Percentiles rank a stretch among this genome's conserved stretches.
These are phyloP conservation scores for Botrytis porri DNA, from an alignment of 2,329 filamentous ascomycete species.

Conservation along the genomic window DNA sequence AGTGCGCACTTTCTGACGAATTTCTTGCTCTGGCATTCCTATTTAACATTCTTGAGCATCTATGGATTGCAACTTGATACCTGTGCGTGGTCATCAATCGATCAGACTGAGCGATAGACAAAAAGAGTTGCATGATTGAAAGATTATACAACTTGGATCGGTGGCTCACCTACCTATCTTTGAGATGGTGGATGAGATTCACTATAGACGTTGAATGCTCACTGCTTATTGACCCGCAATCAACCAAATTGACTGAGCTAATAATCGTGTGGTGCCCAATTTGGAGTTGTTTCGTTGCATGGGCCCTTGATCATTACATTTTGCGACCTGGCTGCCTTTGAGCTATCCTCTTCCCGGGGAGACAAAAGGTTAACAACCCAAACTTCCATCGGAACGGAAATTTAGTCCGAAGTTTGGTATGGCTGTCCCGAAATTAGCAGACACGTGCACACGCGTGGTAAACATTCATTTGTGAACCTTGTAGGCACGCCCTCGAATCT, in stretches of 20 bases:
- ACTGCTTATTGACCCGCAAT: background rate
- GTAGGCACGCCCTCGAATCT: background rate
- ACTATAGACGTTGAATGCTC: background rate
- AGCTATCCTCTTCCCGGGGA: background rate
- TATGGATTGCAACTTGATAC: background rate
- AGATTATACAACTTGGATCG: background rate
- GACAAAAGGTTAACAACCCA: background rate
- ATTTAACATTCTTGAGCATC: background rate
- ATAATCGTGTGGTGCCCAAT: background rate
- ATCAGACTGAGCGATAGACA: background rate
- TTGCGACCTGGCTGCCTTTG: background rate
- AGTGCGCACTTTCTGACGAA: background rate
- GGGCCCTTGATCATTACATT: background rate
- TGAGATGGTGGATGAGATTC: background rate
- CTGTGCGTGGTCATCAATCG: background rate
- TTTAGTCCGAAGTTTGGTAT: background rate
- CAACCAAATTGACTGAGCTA: background rate
- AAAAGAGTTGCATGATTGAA: background rate
- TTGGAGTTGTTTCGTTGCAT: background rate
- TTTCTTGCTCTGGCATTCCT: background rate
- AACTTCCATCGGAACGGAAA: background rate
- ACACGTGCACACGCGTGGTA: background rate
- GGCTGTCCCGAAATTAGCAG: background rate
- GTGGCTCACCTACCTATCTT: background rate
- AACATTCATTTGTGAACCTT: background rate